Base-by-base conservation (phyloP, 2,329 filamentous ascomycete genomes). In the Diaporthe citri region DNA sequence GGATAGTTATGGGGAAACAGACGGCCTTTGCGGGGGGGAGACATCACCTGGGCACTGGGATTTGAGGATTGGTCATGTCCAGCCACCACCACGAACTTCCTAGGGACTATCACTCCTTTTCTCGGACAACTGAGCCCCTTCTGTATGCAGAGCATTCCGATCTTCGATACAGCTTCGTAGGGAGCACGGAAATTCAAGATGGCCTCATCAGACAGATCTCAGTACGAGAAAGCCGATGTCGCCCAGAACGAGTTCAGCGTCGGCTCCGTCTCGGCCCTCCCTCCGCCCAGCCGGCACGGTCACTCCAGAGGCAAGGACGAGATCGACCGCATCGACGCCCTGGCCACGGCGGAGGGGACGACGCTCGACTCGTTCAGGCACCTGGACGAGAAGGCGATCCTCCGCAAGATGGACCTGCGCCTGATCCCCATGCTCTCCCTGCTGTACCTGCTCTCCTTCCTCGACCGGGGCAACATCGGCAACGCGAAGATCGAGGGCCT, bases 401-500 rank as follows among this genome's bases (percentile, higher is more conserved):
- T 93, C 39, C 85, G 90, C 76, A 93, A 89, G 83, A 88, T 90
- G 85, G 88, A 89, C 71, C 76, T 87, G 31, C 87, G 85, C 4
- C 79, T 90, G 31, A 88, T 90, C 20, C 91, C 91, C 0, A 88
- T 89, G 93, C 80, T 97, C 88, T 87, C 94, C 13, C 66, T 90
- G 36, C 86, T 94, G 0, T 94, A 94, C 78, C 85, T 94, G 0
- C 86, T 94, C 1, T 93, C 91, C 36, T 94, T 93, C 80, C 87
- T 94, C 34, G 93, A 94, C 80, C 87, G 87, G 28, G 91, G 90
- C 12, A 94, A 94, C 78, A 89, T 89, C 62, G 88, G 88, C 73
- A 93, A 93, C 79, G 92, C 92, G 17, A 93, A 93, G 82, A 92
- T 94, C 70, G 88, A 89, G 78, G 88, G 87, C 1, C 83, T 90